Base-by-base conservation (phyloP, 495 filamentous ascomycete species). In the Penicillium antarcticum region DNA sequence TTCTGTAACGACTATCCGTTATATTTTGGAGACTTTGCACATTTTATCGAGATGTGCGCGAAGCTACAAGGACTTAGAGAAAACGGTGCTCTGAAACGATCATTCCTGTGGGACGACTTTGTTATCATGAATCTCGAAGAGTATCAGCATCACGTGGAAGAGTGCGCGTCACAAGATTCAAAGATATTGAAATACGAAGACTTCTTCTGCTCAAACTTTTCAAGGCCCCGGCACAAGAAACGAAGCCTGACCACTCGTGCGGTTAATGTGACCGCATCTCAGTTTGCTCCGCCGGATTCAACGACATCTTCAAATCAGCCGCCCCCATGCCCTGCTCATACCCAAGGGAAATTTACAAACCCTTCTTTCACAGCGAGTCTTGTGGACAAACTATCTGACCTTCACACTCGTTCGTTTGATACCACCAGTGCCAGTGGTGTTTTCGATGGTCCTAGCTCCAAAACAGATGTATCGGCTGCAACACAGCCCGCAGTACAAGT, bases 71-170 rank as follows among this genome's bases (percentile, higher is more conserved):
- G 67, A 18, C 69, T 86, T 16, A 60, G 72, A 12, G 58, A 65
- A 18, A 48, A 61, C 10, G 74, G 65, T 6, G 33, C 65, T 14
- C 48, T 84, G 21, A 51, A 73, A 18, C 69, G 74, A 31, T 74
- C 72, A 18, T 80, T 71, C 34, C 52, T 87, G 0, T 89, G 82
- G 65, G 87, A 91, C 60, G 87, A 91, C 49, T 87, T 87, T 56
- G 73, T 90, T 45, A 75, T 77, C 23, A 63, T 67, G 52, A 62
- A 79, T 51, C 57, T 71, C 26, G 48, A 64, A n/a, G 61, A 69
- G 7, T 80, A 76, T 31, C 61, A 63, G 3, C 45, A 40, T 23
- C 66, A 79, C 43, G 26, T 73, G 2, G 51, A 66, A 39, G 40
- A 65, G 19, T 61, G 58, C 35, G 19, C 33, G 4, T 52, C 45